These are phyloP conservation scores for Quambalaria eucalypti DNA, from an alignment of 1,284 basidiomycete genomes.

Conservation along the genomic window DNA sequence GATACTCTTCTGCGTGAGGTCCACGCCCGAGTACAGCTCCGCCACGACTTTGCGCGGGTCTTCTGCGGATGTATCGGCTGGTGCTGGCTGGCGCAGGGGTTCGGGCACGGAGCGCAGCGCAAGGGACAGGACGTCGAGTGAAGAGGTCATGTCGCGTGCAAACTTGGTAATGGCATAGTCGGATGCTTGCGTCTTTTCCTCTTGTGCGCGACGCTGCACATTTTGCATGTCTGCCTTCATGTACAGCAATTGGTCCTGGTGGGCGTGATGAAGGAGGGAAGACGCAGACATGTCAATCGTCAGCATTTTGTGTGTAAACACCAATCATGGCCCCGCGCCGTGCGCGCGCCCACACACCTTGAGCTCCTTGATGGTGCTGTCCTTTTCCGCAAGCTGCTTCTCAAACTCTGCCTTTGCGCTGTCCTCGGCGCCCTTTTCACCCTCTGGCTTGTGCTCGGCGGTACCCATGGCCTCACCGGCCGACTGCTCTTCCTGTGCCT, in stretches of 20 bases:
- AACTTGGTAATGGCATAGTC: conserved; percentile 90
- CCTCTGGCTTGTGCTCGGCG: conserved; percentile 9
- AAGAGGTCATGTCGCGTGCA: conserved; percentile 77
- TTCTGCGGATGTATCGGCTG: conserved; percentile 43
- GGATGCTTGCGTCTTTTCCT: conserved; percentile 82
- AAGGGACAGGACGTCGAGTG: conserved; percentile 79
- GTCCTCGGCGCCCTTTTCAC: conserved; percentile 3
- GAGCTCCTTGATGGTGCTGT: conserved; percentile 43
- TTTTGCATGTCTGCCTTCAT: conserved; percentile 80
- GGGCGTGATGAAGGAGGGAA: background rate
- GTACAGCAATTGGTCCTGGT: conserved; percentile 38
- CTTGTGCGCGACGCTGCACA: conserved; percentile 75
- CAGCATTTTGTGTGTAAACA: background rate
- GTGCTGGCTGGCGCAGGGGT: conserved; percentile 32
- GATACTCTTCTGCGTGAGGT: conserved; percentile 81
- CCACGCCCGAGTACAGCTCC: conserved; percentile 64
- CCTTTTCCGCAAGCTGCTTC: conserved; percentile 41
- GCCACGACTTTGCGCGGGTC: conserved; percentile 31
- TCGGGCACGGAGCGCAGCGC: conserved; percentile 73
- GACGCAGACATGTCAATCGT: background rate
- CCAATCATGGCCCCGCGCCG: background rate
- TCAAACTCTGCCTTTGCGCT: conserved; percentile 15
- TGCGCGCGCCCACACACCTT: conserved; percentile 5
- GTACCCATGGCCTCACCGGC: conserved; percentile 31
- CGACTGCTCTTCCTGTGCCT: conserved; percentile 22